phyloP scores from a whole-genome alignment of 1,284 basidiomycete species.

The Mycosarcoma maydis region DNA sequence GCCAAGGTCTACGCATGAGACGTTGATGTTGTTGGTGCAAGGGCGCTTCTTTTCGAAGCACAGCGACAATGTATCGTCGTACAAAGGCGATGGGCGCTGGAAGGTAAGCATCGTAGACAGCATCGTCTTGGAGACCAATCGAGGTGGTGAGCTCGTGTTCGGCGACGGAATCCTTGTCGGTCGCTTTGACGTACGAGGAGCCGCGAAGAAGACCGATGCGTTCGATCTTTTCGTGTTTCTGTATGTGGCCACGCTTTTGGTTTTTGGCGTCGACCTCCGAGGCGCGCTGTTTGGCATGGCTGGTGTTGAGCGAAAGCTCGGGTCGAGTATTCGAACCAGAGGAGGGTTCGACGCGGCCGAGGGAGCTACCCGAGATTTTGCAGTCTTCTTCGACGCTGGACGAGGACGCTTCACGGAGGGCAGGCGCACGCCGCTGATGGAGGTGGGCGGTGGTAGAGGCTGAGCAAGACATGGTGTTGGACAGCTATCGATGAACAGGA shows the following conservation, averaged over 20 bases:
- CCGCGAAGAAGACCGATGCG: conserved; percentile 46
- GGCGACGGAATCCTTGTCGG: conserved; percentile 23
- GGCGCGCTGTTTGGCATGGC: background rate
- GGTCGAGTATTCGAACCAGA: background rate
- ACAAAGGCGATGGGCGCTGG: conserved; percentile 43
- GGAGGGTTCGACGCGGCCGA: background rate
- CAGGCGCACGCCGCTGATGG: conserved; percentile 26
- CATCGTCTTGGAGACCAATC: conserved; percentile 50
- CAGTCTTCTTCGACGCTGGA: conserved; percentile 45
- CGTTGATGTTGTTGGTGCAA: conserved; percentile 49
- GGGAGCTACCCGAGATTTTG: conserved; percentile 38
- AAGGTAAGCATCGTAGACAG: conserved; percentile 56
- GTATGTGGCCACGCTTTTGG: conserved; percentile 32
- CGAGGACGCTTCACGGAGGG: conserved; percentile 28
- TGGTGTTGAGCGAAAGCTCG: conserved; percentile 12
- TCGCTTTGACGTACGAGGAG: conserved; percentile 36
- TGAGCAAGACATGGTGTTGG: conserved; percentile 14
- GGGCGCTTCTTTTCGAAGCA: conserved; percentile 36
- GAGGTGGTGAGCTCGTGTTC: conserved; percentile 46
- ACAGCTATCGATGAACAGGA: too few species aligned
- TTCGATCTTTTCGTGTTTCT: conserved; percentile 44
- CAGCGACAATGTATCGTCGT: conserved; percentile 37
- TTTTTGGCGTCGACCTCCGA: background rate
- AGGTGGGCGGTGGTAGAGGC: conserved; percentile 6
- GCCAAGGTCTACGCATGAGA: conserved; percentile 69